Conservation (phyloP, 176 grass and related monocot genomes). For the Carex cristatella region DNA sequence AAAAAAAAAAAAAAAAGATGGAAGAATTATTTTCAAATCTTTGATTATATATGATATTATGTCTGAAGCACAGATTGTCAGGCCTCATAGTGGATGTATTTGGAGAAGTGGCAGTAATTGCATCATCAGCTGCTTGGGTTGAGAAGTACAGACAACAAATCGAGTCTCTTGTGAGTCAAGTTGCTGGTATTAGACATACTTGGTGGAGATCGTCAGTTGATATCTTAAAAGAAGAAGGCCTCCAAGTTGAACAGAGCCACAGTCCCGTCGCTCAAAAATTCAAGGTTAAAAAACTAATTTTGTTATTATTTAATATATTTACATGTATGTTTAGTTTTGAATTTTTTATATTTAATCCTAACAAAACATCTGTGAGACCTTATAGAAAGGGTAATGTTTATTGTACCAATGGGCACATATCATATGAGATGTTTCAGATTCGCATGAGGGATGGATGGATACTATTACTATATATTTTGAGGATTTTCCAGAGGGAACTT, state of each 20-base stretch:
- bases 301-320: neutral
- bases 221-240: conserved; percentile 95
- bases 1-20: neutral
- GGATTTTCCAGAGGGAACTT: neutral
- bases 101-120: conserved; percentile 71
- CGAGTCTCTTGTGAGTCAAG: conserved; percentile 56
- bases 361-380: neutral
- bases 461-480: neutral
- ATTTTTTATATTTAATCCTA: neutral
- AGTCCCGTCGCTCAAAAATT: conserved; percentile 44
- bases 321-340: neutral
- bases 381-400: neutral
- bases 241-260: conserved; percentile 44
- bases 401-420: neutral
- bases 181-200: conserved; percentile 69
- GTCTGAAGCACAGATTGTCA: conserved; percentile 64
- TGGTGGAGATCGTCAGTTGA: conserved; percentile 83
- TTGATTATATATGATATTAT: neutral
- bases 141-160: conserved; percentile 94
- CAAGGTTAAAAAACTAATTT: conserved; percentile 42
- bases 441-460: neutral
- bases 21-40: neutral
- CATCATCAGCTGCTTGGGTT: conserved; percentile 99
- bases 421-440: neutral
- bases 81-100: conserved; percentile 93